A percentile compares a stretch with the other conserved stretches of the same genome.
phyloP scores from a whole-genome alignment of 495 filamentous ascomycete genomes.

The Barbatosphaeria neglecta region DNA sequence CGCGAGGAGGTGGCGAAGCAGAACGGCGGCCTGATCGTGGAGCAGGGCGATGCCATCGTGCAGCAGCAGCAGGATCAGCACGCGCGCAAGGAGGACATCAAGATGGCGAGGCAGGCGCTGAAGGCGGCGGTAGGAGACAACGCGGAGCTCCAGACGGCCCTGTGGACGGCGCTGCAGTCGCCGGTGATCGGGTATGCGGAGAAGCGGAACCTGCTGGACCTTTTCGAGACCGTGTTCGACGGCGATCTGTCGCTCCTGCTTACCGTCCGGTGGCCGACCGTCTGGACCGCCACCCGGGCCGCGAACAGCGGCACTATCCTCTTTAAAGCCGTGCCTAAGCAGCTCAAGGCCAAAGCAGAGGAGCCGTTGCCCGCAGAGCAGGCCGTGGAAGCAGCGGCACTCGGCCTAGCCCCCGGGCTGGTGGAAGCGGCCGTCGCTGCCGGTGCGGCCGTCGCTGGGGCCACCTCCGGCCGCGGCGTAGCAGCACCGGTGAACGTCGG shows the following conservation, averaged over 20 bases:
- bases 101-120: constrained; percentile 62
- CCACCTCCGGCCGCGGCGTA: no score
- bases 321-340: constrained; percentile 7
- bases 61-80: constrained; percentile 57
- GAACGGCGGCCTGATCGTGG: constrained; percentile 63
- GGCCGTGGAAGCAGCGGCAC: background rate
- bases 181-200: constrained; percentile 54
- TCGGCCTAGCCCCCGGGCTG: no score
- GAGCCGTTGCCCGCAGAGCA: background rate
- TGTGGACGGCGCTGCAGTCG: constrained; percentile 73
- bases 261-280: constrained; percentile 54
- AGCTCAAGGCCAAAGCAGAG: constrained; percentile 4
- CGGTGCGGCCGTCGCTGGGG: no score
- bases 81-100: constrained; percentile 61
- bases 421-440: background rate
- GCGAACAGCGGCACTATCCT: background rate
- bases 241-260: constrained; percentile 50
- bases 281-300: constrained; percentile 53
- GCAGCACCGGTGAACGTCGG: no score
- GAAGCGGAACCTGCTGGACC: constrained; percentile 61
- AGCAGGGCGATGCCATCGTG: constrained; percentile 50
- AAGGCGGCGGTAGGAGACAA: constrained; percentile 58
- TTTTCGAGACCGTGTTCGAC: constrained; percentile 65
- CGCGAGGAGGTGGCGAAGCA: constrained; percentile 15
- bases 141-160: constrained; percentile 47